A percentile compares a stretch with the other conserved stretches of the same genome.
Conservation (phyloP, 108 stramenopile species). For the Skeletonema potamos region DNA sequence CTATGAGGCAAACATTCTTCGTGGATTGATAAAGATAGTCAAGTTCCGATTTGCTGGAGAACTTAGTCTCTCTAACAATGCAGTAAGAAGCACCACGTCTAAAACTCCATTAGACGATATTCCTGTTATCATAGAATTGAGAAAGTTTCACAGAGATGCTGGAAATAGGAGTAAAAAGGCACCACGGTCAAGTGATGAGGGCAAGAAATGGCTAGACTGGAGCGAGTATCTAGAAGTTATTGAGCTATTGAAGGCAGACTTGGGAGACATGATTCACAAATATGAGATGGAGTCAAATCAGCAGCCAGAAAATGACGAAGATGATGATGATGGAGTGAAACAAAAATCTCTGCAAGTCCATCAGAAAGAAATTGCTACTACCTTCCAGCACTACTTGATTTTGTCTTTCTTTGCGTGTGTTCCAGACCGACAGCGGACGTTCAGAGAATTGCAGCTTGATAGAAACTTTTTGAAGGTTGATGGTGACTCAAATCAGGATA, state of each 20-base stretch:
- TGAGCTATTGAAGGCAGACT: slow-evolving; percentile 54
- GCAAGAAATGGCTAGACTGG: slow-evolving; percentile 82
- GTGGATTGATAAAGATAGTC: slow-evolving; percentile 78
- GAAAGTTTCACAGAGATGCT: slow-evolving; percentile 78
- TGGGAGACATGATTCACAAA: slow-evolving; percentile 35
- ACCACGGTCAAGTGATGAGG: slow-evolving; percentile 74
- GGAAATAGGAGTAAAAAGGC: slow-evolving; percentile 60
- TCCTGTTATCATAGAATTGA: slow-evolving; percentile 68
- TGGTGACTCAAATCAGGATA: background rate
- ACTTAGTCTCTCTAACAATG: slow-evolving; percentile 1
- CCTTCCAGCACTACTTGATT: slow-evolving; percentile 75
- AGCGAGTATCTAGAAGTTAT: slow-evolving; percentile 69
- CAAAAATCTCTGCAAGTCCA: slow-evolving; percentile 17
- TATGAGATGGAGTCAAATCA: slow-evolving; percentile 4
- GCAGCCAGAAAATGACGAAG: background rate
- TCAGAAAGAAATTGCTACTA: slow-evolving; percentile 56
- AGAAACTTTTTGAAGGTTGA: slow-evolving; percentile 53
- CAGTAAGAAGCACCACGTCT: slow-evolving; percentile 15
- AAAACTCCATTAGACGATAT: slow-evolving; percentile 64
- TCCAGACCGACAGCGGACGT: slow-evolving; percentile 85
- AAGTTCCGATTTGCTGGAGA: slow-evolving; percentile 76
- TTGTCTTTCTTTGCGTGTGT: slow-evolving; percentile 77
- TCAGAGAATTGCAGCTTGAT: slow-evolving; percentile 79
- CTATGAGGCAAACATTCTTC: slow-evolving; percentile 85
- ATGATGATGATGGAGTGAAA: background rate